Percentiles rank a stretch among this genome's conserved stretches.
Evolutionary conservation across 2,329 filamentous ascomycete species (phyloP).

Genomic region (Rhynchosporium agropyri): DNA sequence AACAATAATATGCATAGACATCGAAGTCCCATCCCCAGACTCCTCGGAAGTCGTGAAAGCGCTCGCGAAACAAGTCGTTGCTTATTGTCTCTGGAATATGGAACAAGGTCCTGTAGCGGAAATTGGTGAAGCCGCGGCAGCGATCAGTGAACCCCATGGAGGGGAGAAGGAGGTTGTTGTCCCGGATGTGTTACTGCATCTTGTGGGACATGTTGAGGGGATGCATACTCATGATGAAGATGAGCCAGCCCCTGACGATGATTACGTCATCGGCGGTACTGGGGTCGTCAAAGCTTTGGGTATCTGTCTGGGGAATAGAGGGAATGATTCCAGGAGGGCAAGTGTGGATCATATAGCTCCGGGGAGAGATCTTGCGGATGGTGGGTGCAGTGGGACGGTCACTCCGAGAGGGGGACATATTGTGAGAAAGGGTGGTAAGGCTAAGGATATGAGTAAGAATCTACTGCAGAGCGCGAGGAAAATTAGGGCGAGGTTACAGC

Average conservation of each 20-base stretch:
- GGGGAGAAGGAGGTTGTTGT: slow-evolving; percentile 59
- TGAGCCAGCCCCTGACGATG: slow-evolving; percentile 78
- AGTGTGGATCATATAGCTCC: slow-evolving; percentile 34
- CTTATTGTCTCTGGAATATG: slow-evolving; percentile 90
- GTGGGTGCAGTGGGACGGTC: slow-evolving; percentile 49
- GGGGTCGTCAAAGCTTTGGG: slow-evolving; percentile 93
- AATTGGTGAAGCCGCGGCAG: slow-evolving; percentile 49
- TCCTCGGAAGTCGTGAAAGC: slow-evolving; percentile 92
- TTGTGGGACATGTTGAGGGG: slow-evolving; percentile 71
- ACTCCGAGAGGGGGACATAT: slow-evolving; percentile 43
- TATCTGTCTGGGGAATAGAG: slow-evolving; percentile 84
- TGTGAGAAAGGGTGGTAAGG: slow-evolving; percentile 58
- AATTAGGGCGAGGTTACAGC: slow-evolving; percentile 80
- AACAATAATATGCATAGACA: slow-evolving; percentile 85
- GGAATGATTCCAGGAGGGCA: slow-evolving; percentile 59
- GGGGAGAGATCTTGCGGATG: slow-evolving; percentile 26
- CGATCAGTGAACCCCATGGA: slow-evolving; percentile 44
- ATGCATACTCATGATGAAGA: slow-evolving; percentile 59
- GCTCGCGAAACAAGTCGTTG: slow-evolving; percentile 90
- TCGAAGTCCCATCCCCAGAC: slow-evolving; percentile 80
- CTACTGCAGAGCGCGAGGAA: slow-evolving; percentile 85
- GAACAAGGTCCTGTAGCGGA: slow-evolving; percentile 74
- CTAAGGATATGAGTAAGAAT: slow-evolving; percentile 92
- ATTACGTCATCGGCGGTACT: slow-evolving; percentile 94
- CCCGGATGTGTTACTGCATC: slow-evolving; percentile 82